Evolutionary conservation across 2,329 filamentous ascomycete species (phyloP).

Genomic region (Alternaria sp.): DNA sequence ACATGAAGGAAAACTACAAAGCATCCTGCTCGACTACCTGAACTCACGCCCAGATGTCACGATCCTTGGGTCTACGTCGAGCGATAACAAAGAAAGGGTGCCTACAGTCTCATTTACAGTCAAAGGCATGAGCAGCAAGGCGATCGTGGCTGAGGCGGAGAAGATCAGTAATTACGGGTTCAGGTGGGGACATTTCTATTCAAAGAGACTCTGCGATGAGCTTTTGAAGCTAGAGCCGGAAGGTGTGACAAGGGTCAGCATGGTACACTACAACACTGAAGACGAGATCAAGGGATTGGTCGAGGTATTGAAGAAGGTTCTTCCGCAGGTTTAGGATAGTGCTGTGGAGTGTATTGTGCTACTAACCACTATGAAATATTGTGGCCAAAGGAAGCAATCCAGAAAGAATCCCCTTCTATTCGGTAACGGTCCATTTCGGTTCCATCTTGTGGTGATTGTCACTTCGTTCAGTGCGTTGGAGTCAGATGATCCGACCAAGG

Average conservation of each 20-base stretch:
- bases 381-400: neutral
- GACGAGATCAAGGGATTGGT: constrained; percentile 65
- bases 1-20: constrained; percentile 69
- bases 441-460: neutral
- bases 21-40: constrained; percentile 67
- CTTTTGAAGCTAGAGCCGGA: constrained; percentile 66
- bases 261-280: constrained; percentile 77
- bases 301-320: constrained; percentile 60
- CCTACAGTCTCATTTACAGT: constrained; percentile 74
- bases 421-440: neutral
- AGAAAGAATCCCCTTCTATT: neutral
- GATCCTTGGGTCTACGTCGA: constrained; percentile 65
- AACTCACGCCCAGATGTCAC: constrained; percentile 60
- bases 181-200: constrained; percentile 74
- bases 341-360: neutral
- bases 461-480: neutral
- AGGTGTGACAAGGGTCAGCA: constrained; percentile 73
- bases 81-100: constrained; percentile 62
- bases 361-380: neutral
- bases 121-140: constrained; percentile 62
- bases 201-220: constrained; percentile 67
- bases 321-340: constrained; percentile 35
- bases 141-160: constrained; percentile 70
- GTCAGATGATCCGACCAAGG: no score
- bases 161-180: constrained; percentile 66